Base-by-base conservation (phyloP, 352 stramenopile genomes). In the Phytophthora megakarya region DNA sequence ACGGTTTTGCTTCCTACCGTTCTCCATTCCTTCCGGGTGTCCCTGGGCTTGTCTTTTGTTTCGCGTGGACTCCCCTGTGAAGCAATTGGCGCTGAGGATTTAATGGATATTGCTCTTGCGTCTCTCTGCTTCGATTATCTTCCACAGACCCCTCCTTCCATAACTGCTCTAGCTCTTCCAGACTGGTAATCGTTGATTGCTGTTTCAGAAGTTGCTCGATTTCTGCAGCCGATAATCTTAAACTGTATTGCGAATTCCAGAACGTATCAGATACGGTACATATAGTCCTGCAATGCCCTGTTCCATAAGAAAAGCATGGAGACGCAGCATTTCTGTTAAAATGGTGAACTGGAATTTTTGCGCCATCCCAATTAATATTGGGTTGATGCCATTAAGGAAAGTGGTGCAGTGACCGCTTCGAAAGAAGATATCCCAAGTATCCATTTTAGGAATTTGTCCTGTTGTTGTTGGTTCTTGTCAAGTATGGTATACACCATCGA, bases 311-410 rank as follows among this genome's bases (percentile, higher is more conserved):
- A 37, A 45, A 56, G 22, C 19, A 56, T 9, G 48, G 33, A 1
- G 25, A n/a, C 0, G 49, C 49, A 19, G 12, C 13, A 2, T 11
- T 26, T n/a, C 10, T 16, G 5, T 25, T 46, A 2, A 47, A 12
- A 38, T 57, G 35, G 37, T 57, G 49, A 4, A 57, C 23, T 13
- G 47, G 49, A 19, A 57, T 58, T 18, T 47, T 47, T 13, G 22
- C 39, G 18, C 50, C 50, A 13, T 1, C 16, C 50, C 50, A 58
- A 12, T 58, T 26, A 3, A 58, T 28, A 35, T n/a, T n/a, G 47
- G 47, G 4, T 19, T 11, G 28, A 18, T 25, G 15, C 25, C 33
- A 21, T 39, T 23, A 46, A 46, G n/a, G 22, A 47, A 58, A 18
- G 35, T 9, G 3, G 38, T 23, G 9, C 25, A 59, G 10, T 30